Evolutionary conservation across 805 yeast species (phyloP).

Genomic region (Zygosaccharomyces gambellarensis): DNA sequence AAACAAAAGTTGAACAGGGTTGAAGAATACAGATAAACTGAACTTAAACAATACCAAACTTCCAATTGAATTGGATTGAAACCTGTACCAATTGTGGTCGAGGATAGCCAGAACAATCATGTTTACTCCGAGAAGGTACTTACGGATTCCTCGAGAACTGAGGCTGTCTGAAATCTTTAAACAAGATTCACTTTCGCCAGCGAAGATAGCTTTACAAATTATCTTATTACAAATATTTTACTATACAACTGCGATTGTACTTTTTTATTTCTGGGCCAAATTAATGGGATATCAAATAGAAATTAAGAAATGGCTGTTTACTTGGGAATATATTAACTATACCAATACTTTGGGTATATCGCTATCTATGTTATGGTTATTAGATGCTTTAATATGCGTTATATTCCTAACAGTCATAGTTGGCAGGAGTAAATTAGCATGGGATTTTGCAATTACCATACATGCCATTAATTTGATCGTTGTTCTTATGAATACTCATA

Average conservation of each 20-base stretch:
- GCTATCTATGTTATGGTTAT: constrained; percentile 69
- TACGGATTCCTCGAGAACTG: constrained; percentile 30
- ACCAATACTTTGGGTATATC: constrained; percentile 80
- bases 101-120: constrained; percentile 4
- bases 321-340: constrained; percentile 70
- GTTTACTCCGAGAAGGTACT: constrained; percentile 27
- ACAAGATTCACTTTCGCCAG: constrained; percentile 50
- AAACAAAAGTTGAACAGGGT: not conserved
- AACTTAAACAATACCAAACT: not conserved
- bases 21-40: not conserved
- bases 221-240: constrained; percentile 72
- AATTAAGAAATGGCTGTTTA: constrained; percentile 61
- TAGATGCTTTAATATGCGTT: constrained; percentile 79
- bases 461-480: constrained; percentile 74
- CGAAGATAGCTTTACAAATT: constrained; percentile 64
- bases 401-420: constrained; percentile 80
- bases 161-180: constrained; percentile 31
- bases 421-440: constrained; percentile 87
- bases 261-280: constrained; percentile 61
- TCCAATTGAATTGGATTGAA: not conserved
- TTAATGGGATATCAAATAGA: constrained; percentile 68
- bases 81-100: not conserved
- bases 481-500: constrained; percentile 58
- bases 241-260: constrained; percentile 63
- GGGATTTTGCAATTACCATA: constrained; percentile 94